Percentiles rank a stretch among this genome's conserved stretches.
Evolutionary conservation across 805 yeast genomes (phyloP).

Genomic region (Lipomyces japonicus): DNA sequence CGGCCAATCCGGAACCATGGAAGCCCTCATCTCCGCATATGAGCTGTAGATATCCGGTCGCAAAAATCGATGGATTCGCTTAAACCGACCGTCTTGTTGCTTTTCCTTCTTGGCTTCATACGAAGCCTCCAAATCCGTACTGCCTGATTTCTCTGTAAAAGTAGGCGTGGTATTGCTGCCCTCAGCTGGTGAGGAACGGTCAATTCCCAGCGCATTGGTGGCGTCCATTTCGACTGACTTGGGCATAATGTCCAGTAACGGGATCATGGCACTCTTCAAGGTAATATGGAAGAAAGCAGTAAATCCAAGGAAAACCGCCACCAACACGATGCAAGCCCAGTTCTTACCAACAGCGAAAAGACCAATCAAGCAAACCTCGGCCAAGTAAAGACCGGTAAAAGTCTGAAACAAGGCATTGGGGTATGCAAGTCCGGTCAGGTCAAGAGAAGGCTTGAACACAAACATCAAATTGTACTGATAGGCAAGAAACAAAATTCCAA

Average conservation of each 20-base stretch:
- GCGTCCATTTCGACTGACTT: conserved; percentile 33
- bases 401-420: conserved; percentile 88
- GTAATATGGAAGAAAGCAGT: conserved; percentile 69
- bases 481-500: conserved; percentile 68
- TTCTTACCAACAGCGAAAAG: conserved; percentile 85
- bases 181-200: conserved; percentile 19
- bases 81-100: conserved; percentile 6
- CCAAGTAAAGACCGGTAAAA: conserved; percentile 80
- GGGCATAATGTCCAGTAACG: conserved; percentile 46
- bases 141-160: conserved; percentile 16
- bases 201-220: conserved; percentile 13
- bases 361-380: conserved; percentile 82
- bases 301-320: conserved; percentile 57
- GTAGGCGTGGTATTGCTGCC: conserved; percentile 12
- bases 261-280: conserved; percentile 62
- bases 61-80: conserved; percentile 23
- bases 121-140: conserved; percentile 10
- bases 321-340: conserved; percentile 89
- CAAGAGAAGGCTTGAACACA: conserved; percentile 62
- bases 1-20: conserved; percentile 33
- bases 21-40: conserved; percentile 15
- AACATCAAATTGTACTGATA: conserved; percentile 74
- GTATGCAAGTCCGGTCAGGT: conserved; percentile 76
- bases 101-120: conserved; percentile 6
- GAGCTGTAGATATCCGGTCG: conserved; percentile 30